Evolutionary conservation across 2,329 filamentous ascomycete genomes (phyloP), one percentile per base, ranked within the genome.

Genomic region (Ploettnerulaceae sp.): DNA sequence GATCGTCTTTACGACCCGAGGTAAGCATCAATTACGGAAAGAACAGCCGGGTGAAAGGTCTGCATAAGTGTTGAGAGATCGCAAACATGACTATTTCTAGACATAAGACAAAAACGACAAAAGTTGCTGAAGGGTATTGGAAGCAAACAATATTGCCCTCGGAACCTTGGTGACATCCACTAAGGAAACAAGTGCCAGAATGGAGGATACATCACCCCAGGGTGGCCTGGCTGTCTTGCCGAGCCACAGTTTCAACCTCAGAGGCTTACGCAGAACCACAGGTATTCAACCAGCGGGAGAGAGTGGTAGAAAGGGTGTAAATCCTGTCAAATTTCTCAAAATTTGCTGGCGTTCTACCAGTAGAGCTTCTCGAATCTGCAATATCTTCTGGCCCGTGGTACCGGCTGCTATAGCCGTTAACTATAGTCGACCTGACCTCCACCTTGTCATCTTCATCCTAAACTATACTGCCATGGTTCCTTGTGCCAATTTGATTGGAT

Each of bases 401-500:
- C 84, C 84, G 5, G 79, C 77, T 22, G 84, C 84, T 14, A 80
- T 89, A 55, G 81, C 72, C n/a, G 68, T 86, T 43, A 70, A 66
- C 60, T 81, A 77, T 53, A 72, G 72, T 34, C 69, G 69, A 15
- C 71, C 72, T 0, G 70, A 82, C 18, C 67, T 74, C 48, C 73
- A 85, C 56, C 67, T 86, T 1, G 74, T 76, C 64, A 77, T 82
- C 43, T 89, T 89, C 66, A 71, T 77, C 40, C 72, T 86, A 47
- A 81, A 82, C 37, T 89, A 89, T 61, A 76, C 89, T 50, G 83
- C 83, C 56, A 89, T 89, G 82, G 71, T 89, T 1, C 86, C 85
- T 0, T 80, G 81, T 37, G 86, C 85, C 46, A 89, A 89, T 59
- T 65, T 88, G 47, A 75, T 89, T 43, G 85, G 85, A 0, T 89